Evolutionary conservation across 768 basidiomycete genomes (phyloP).

Genomic region (Asterophora lycoperdoides): DNA sequence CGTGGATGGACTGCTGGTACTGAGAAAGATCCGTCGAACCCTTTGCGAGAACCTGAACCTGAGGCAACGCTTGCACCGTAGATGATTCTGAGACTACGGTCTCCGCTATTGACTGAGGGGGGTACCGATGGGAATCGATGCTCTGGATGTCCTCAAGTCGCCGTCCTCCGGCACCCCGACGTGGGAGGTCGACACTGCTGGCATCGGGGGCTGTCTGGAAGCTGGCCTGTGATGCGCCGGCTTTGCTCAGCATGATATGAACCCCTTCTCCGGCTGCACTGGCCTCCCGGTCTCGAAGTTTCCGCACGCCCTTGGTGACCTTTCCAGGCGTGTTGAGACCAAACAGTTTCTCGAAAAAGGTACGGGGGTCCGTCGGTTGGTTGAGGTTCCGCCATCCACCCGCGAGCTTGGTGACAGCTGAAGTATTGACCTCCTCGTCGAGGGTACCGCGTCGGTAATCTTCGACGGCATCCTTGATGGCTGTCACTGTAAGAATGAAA

Average conservation of each 20-base stretch:
- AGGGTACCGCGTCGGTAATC: slow-evolving; percentile 87
- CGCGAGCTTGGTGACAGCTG: slow-evolving; percentile 84
- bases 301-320: slow-evolving; percentile 81
- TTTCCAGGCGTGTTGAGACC: slow-evolving; percentile 67
- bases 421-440: slow-evolving; percentile 94
- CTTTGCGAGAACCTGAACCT: slow-evolving; percentile 21
- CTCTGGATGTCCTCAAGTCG: slow-evolving; percentile 67
- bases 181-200: slow-evolving; percentile 38
- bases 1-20: slow-evolving; percentile 56
- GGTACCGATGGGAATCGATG: slow-evolving; percentile 62
- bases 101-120: slow-evolving; percentile 39
- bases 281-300: slow-evolving; percentile 78
- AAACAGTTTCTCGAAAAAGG: slow-evolving; percentile 72
- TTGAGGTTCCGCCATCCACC: slow-evolving; percentile 88
- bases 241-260: slow-evolving; percentile 57
- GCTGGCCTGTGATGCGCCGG: slow-evolving; percentile 37
- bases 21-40: slow-evolving; percentile 34
- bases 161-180: slow-evolving; percentile 43
- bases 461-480: slow-evolving; percentile 93
- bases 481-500: slow-evolving; percentile 85
- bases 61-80: background rate
- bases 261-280: slow-evolving; percentile 53
- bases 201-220: slow-evolving; percentile 32
- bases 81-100: slow-evolving; percentile 34
- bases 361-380: slow-evolving; percentile 69